phyloP scores from a whole-genome alignment of 805 yeast genomes.

The Starmerella scarabaei region DNA sequence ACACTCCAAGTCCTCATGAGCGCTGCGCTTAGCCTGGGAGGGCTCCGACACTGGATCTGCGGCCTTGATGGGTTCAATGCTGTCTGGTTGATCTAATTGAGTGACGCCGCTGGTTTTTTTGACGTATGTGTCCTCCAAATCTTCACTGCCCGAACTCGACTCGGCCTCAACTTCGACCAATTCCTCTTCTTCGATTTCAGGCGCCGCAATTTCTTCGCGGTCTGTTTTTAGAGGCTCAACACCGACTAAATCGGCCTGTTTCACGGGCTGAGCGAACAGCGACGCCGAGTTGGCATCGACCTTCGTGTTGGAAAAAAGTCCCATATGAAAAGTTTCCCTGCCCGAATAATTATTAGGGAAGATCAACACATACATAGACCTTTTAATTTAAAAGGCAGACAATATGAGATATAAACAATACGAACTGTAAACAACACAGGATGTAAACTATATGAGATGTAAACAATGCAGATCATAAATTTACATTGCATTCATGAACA shows the following conservation, averaged over 20 bases:
- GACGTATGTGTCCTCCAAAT: slow-evolving; percentile 38
- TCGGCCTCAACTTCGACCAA: neutral
- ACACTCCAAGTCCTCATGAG: slow-evolving; percentile 65
- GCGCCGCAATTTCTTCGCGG: neutral
- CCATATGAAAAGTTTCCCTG: slow-evolving; percentile 4
- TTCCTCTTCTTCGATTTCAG: neutral
- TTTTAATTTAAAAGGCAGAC: neutral
- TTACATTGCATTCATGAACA: neutral
- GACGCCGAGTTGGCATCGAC: slow-evolving; percentile 7
- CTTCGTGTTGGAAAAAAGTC: slow-evolving; percentile 12
- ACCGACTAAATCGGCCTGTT: slow-evolving; percentile 14
- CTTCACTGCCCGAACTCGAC: slow-evolving; percentile 23
- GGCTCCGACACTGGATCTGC: neutral
- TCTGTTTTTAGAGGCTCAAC: slow-evolving; percentile 25
- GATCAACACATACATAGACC: neutral
- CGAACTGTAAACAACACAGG: neutral
- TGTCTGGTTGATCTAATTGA: slow-evolving; percentile 4
- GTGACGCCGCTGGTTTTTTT: slow-evolving; percentile 29
- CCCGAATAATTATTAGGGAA: neutral
- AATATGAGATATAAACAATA: neutral
- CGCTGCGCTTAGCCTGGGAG: slow-evolving; percentile 11
- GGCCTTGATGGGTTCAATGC: neutral
- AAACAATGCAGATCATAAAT: neutral
- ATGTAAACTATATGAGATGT: neutral
- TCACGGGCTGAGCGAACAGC: slow-evolving; percentile 5